A percentile compares a stretch with the other conserved stretches of the same genome.
Evolutionary conservation across 495 filamentous ascomycete genomes (phyloP).

Genomic region (Talaromyces wortmannii): DNA sequence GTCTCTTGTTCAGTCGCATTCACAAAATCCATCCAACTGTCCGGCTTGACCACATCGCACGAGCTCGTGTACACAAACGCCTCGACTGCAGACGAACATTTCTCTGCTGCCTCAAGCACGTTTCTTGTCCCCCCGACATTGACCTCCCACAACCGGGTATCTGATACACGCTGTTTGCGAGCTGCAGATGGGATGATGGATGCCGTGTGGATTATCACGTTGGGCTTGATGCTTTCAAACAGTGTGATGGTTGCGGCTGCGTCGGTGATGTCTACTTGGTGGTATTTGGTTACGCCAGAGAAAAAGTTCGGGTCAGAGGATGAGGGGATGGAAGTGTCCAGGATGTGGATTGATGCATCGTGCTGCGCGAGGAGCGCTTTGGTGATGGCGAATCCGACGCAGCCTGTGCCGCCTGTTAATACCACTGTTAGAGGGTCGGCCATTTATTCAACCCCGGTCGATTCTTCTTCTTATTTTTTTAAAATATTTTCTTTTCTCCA

Average conservation of each 20-base stretch:
- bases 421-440: not conserved
- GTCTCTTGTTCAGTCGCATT: not conserved
- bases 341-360: not conserved
- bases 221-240: not conserved
- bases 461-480: not conserved
- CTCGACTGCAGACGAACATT: not conserved
- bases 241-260: not conserved
- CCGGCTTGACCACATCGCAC: constrained; percentile 3
- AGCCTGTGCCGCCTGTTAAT: constrained; percentile 2
- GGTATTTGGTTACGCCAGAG: not conserved
- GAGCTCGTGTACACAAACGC: constrained; percentile 3
- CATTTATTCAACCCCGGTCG: not conserved
- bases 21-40: constrained; percentile 4
- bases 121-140: not conserved
- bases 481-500: too few relatives aligned
- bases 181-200: constrained; percentile 1
- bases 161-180: not conserved
- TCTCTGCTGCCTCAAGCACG: not conserved
- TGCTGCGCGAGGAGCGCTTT: not conserved
- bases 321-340: not conserved
- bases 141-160: not conserved
- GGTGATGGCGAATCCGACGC: constrained; percentile 1
- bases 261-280: not conserved
- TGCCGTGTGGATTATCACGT: not conserved
- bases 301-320: not conserved